Base-by-base conservation (phyloP, 768 basidiomycete species). In the Nidularia sp. region DNA sequence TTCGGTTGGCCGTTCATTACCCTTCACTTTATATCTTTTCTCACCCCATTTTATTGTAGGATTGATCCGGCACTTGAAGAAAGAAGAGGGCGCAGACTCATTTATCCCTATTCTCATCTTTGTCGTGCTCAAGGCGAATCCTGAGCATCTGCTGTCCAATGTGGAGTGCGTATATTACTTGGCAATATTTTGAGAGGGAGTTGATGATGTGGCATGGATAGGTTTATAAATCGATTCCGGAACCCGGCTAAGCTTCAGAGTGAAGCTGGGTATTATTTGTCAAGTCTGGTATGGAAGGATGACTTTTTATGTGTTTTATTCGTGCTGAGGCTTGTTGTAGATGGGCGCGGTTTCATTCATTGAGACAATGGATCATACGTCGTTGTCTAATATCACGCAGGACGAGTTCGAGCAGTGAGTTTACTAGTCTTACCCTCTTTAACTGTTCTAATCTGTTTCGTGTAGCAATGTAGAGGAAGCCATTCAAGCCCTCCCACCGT, bases 331-430 rank as follows among this genome's bases (percentile, higher is more conserved):
- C 5, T 4, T 25, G 31, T 6, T 18, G 18, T 55, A 98, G 93
- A 95, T 89, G 83, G 97, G 93, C 3, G 93, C 97, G 2, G 91
- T 98, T 34, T 90, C 92, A 1, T 99, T 98, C 66, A 94, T 99
- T 55, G 97, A 99, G 70, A 91, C 93, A 0, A 94, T 99, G 92
- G 97, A 98, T 65, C 90, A 95, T 53, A 88, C 93, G 0, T 90
- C 90, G 6, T 71, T 99, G 42, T 96, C 93, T n/a, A 87, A 90
- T 59, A 98, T 98, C 55, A 83, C 90, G 0, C 90, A 93, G 65
- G 88, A 89, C 43, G 93, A 98, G 56, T 99, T 99, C 53, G 97
- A 98, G 64, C 75, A 69, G 86, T 88, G 62, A 41, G 73, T 57
- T 46, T 29, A 29, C 5, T 2, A 22, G 39, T 15, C 15, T 25